phyloP scores from a whole-genome alignment of 1,284 basidiomycete species.

The Moesziomyces sp. region DNA sequence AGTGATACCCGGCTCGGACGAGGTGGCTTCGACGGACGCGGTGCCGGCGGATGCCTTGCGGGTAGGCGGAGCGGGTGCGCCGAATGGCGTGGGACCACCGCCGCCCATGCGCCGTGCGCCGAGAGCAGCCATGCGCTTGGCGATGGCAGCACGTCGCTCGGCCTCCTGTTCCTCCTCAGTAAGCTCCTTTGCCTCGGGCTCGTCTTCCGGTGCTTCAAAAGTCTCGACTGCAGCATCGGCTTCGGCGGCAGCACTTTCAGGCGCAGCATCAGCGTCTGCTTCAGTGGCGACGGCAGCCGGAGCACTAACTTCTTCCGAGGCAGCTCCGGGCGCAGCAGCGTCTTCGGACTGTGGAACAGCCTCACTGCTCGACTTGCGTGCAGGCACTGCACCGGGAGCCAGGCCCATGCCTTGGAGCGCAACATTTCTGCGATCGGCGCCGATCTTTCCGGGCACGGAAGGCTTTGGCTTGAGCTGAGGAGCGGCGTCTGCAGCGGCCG shows the following conservation, averaged over 20 bases:
- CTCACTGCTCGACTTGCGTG: conserved; percentile 21
- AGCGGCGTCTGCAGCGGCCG: conserved; percentile 27
- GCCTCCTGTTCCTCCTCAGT: conserved; percentile 57
- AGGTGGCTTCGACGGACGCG: conserved; percentile 27
- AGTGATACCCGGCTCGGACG: conserved; percentile 42
- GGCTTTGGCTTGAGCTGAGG: conserved; percentile 44
- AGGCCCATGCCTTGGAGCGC: conserved; percentile 52
- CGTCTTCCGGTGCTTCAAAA: conserved; percentile 8
- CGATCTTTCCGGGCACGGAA: conserved; percentile 43
- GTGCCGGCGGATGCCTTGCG: conserved; percentile 23
- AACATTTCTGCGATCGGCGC: conserved; percentile 40
- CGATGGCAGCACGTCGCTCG: conserved; percentile 55
- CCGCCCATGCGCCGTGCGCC: conserved; percentile 63
- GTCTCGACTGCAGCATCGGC: conserved; percentile 7
- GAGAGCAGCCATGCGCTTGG: conserved; percentile 63
- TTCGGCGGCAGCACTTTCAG: not conserved
- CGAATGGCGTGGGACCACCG: conserved; percentile 35
- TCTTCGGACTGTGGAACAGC: conserved; percentile 7
- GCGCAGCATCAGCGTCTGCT: conserved; percentile 2
- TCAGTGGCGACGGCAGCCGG: conserved; percentile 1
- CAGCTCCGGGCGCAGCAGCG: not conserved
- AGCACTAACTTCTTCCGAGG: conserved; percentile 1
- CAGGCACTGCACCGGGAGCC: conserved; percentile 27
- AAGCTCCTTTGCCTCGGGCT: conserved; percentile 28
- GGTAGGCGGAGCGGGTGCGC: conserved; percentile 29